Evolutionary conservation across 345 rosid genomes (phyloP).

Genomic region (Mangifera indica): DNA sequence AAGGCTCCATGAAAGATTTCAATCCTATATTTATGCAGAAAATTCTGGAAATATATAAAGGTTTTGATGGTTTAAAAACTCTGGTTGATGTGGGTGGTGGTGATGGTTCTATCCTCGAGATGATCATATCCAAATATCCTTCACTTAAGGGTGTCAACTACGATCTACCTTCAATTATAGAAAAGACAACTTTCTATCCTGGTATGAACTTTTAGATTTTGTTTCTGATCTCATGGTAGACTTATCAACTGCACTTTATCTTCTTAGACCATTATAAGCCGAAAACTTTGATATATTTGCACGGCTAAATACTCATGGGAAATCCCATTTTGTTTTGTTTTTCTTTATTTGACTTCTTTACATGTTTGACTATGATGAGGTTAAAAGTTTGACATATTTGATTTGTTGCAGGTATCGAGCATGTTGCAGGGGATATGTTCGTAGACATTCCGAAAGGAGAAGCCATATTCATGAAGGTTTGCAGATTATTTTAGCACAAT

Average conservation of each 20-base stretch:
- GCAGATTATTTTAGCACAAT: neutral
- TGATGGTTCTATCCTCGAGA: constrained; percentile 46
- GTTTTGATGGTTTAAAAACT: constrained; percentile 36
- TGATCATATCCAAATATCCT: constrained; percentile 45
- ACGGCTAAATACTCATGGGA: too few relatives aligned
- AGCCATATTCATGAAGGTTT: constrained; percentile 71
- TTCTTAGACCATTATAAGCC: too few relatives aligned
- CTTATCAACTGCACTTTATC: neutral
- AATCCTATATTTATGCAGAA: constrained; percentile 38
- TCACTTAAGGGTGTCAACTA: constrained; percentile 48
- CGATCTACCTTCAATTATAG: constrained; percentile 38
- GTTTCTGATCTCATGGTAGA: neutral
- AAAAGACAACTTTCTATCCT: constrained; percentile 31
- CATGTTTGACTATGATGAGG: too few relatives aligned
- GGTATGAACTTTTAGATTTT: constrained; percentile 22
- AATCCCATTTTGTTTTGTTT: too few relatives aligned
- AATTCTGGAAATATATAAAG: constrained; percentile 40
- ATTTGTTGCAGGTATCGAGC: constrained; percentile 30
- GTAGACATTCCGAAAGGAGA: constrained; percentile 53
- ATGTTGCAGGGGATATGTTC: constrained; percentile 49
- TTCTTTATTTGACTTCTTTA: too few relatives aligned
- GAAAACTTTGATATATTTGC: too few relatives aligned
- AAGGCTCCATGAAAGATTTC: constrained; percentile 36
- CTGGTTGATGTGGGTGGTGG: constrained; percentile 62
- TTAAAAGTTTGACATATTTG: neutral